Conservation (phyloP, 805 yeast genomes). For the Tetrapisispora pingtungensis region DNA sequence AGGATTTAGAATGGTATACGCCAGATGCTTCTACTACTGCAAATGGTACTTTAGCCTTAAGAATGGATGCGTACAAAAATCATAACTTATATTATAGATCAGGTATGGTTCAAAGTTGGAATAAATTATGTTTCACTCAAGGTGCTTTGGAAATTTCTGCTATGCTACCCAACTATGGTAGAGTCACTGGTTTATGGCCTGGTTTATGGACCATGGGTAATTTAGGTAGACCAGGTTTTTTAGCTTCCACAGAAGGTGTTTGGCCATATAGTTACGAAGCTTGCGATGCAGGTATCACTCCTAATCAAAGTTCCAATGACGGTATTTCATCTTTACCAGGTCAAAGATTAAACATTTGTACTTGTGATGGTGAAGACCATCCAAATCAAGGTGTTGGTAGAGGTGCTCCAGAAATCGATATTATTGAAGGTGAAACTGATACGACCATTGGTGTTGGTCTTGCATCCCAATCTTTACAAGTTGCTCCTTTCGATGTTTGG, state of each 20-base stretch:
- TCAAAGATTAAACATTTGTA: constrained; percentile 65
- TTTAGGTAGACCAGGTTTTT: constrained; percentile 82
- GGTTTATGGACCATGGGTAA: constrained; percentile 95
- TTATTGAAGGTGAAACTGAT: constrained; percentile 73
- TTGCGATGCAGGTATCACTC: constrained; percentile 92
- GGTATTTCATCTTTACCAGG: constrained; percentile 85
- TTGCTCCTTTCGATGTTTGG: constrained; percentile 95
- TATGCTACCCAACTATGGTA: constrained; percentile 69
- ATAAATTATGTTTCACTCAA: constrained; percentile 78
- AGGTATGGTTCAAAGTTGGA: constrained; percentile 91
- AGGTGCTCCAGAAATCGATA: constrained; percentile 95
- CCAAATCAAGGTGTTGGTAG: constrained; percentile 84
- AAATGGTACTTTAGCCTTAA: constrained; percentile 58
- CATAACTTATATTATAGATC: constrained; percentile 77
- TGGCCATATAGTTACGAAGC: constrained; percentile 89
- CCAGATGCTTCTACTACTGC: constrained; percentile 81
- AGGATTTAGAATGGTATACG: constrained; percentile 88
- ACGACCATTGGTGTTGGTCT: constrained; percentile 49
- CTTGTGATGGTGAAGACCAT: constrained; percentile 75
- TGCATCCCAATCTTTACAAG: constrained; percentile 86
- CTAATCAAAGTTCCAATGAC: constrained; percentile 83
- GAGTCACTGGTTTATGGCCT: constrained; percentile 85
- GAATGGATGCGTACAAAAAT: constrained; percentile 74
- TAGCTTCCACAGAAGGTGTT: constrained; percentile 80
- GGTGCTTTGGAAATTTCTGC: constrained; percentile 73